Percentiles rank a stretch among this genome's conserved stretches.
Evolutionary conservation across 2,329 filamentous ascomycete species (phyloP).

Genomic region (Aspergillus unguis): DNA sequence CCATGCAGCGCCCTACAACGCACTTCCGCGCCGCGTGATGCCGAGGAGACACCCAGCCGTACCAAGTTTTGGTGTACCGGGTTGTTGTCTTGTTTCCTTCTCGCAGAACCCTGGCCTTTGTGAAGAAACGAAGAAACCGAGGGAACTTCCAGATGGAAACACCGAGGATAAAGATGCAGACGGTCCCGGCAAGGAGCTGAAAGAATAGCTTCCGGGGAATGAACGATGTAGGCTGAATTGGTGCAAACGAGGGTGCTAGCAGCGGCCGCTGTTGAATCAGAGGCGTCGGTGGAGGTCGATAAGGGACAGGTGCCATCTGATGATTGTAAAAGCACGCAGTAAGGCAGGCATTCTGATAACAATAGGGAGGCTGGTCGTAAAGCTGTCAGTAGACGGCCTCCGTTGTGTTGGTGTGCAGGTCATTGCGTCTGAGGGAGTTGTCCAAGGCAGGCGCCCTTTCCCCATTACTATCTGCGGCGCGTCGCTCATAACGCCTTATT

Average conservation of each 20-base stretch:
- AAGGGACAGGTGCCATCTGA: conserved; percentile 31
- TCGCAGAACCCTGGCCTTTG: conserved; percentile 30
- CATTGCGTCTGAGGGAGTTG: not conserved
- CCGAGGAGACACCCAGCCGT: conserved; percentile 39
- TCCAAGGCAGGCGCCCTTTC: not conserved
- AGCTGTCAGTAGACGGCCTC: not conserved
- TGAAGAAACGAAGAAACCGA: conserved; percentile 36
- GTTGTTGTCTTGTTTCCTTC: conserved; percentile 28
- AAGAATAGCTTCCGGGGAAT: conserved; percentile 31
- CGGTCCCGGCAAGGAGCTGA: conserved; percentile 34
- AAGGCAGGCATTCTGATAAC: conserved; percentile 20
- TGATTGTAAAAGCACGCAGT: conserved; percentile 4
- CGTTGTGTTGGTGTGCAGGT: not conserved
- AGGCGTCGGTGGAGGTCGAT: conserved; percentile 25
- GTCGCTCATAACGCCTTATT: not conserved
- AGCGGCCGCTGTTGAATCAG: conserved; percentile 25
- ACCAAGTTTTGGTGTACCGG: conserved; percentile 42
- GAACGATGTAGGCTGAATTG: conserved; percentile 22
- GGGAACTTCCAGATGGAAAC: conserved; percentile 41
- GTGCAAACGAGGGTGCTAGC: conserved; percentile 19
- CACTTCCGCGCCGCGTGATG: conserved; percentile 30
- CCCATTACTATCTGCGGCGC: not conserved
- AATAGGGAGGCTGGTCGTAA: conserved; percentile 13
- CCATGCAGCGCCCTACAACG: conserved; percentile 19
- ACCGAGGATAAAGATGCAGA: conserved; percentile 37